Evolutionary conservation across 1,284 basidiomycete genomes (phyloP).

Genomic region (Apiotrichum veenhuisii): DNA sequence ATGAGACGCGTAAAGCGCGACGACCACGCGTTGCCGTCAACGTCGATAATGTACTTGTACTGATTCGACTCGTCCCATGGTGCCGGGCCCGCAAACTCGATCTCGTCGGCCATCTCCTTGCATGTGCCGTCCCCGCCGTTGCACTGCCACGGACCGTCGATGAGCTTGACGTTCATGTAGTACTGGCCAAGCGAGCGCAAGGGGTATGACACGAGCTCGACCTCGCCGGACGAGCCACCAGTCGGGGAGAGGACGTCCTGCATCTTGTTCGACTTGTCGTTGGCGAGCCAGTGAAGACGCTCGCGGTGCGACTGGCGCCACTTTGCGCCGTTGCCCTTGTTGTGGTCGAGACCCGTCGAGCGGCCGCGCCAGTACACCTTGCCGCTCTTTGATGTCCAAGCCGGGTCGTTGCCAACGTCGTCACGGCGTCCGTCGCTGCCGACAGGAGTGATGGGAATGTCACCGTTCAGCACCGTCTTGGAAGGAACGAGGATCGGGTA

Average conservation of each 20-base stretch:
- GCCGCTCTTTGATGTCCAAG: constrained; percentile 43
- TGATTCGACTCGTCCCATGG: constrained; percentile 43
- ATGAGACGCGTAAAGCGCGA: constrained; percentile 50
- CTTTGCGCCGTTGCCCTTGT: constrained; percentile 38
- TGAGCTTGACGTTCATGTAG: constrained; percentile 49
- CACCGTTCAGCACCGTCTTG: constrained; percentile 45
- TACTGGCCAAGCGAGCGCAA: constrained; percentile 38
- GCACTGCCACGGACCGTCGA: constrained; percentile 48
- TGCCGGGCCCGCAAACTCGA: constrained; percentile 44
- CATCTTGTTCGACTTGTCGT: constrained; percentile 28
- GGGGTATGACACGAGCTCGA: constrained; percentile 30
- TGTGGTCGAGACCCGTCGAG: constrained; percentile 45
- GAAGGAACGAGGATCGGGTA: constrained; percentile 48
- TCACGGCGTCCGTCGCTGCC: constrained; percentile 43
- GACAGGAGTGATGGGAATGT: constrained; percentile 50
- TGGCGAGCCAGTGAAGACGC: constrained; percentile 47
- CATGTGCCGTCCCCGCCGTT: constrained; percentile 48
- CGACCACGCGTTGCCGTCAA: constrained; percentile 51
- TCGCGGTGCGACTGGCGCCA: constrained; percentile 49
- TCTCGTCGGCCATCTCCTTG: constrained; percentile 46
- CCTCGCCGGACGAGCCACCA: constrained; percentile 36
- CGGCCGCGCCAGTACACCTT: constrained; percentile 51
- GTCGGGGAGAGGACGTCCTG: constrained; percentile 39
- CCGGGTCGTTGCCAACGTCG: constrained; percentile 46
- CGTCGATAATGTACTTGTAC: constrained; percentile 51